Base-by-base conservation (phyloP, 1,139 yeast species). In the Pneumocystis oryctolagi region DNA sequence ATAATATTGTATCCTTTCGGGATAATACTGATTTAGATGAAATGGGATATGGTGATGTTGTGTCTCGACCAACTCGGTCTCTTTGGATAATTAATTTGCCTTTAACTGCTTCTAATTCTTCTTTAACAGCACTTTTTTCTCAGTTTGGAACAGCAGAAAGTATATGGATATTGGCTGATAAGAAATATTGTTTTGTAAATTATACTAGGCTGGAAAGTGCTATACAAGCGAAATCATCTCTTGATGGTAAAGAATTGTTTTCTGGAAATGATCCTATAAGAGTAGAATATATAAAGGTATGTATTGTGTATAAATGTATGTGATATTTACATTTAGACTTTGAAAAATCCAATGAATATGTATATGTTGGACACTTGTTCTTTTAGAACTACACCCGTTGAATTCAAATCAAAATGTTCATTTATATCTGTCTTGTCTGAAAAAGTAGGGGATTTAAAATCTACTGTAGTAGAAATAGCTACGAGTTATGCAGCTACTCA, bases 71-170 rank as follows among this genome's bases (percentile, higher is more conserved):
- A 8, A 85, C 97, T 0, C 82, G 85, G 67, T 84, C 85, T 18
- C 77, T 90, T 61, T 79, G 90, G 70, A 78, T 90, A 64, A 88
- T 89, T 62, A 88, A 89, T 71, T 76, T 90, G 68, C 90, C 96
- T 31, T 75, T 80, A 5, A 71, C 75, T 16, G 72, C 80, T 61
- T 75, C 82, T 60, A 69, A 82, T 55, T 71, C 81, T 65, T 69
- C 78, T 65, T 68, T 80, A 66, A 72, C 78, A 67, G 77, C 80
- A 2, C 74, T 81, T 37, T 74, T 82, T 60, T 73, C 80, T 64
- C 72, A 79, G 59, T 84, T 80, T 71, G 89, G 89, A 16, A 74
- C 75, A 12, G 77, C 84, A 25, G 73, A 76, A 62, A 77, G 83
- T 55, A 84, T 89, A 8, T 79, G 89, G 63, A 79, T 89, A 28